Conservation (phyloP, 495 filamentous ascomycete species). For the Acidiella bohemica region DNA sequence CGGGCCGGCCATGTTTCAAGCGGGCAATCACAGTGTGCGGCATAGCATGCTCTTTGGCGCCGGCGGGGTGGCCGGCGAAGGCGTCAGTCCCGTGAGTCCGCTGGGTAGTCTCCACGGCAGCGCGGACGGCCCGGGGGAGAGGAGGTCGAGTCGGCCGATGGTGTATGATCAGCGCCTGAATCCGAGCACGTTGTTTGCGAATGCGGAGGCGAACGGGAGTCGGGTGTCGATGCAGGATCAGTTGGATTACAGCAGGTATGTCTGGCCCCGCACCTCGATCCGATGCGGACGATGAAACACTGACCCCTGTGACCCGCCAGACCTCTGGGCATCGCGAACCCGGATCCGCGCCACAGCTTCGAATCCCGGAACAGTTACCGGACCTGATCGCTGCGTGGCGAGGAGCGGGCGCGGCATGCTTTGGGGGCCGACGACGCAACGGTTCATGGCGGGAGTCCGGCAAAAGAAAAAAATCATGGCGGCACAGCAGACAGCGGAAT, state of each 20-base stretch:
- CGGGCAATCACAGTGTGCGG: slow-evolving; percentile 12
- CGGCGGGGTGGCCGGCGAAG: neutral
- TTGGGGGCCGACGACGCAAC: too few species aligned
- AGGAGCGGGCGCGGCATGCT: too few species aligned
- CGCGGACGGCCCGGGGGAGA: neutral
- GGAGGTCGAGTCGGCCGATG: slow-evolving; percentile 14
- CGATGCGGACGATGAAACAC: too few species aligned
- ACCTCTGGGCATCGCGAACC: slow-evolving; percentile 3
- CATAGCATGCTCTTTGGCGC: slow-evolving; percentile 14
- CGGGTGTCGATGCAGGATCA: slow-evolving; percentile 20
- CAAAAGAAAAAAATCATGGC: too few species aligned
- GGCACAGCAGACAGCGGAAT: too few species aligned
- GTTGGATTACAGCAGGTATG: slow-evolving; percentile 18
- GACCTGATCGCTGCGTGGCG: too few species aligned
- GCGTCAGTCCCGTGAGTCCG: slow-evolving; percentile 11
- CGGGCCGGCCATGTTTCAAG: neutral
- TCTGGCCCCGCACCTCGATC: too few species aligned
- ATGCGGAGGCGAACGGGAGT: slow-evolving; percentile 16
- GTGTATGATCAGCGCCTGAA: slow-evolving; percentile 22
- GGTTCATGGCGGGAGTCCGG: too few species aligned
- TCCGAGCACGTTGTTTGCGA: slow-evolving; percentile 15
- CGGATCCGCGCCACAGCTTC: slow-evolving; percentile 1
- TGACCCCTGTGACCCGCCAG: too few species aligned
- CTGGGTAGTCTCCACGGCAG: slow-evolving; percentile 11
- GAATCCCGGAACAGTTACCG: slow-evolving; percentile 1